A percentile compares a stretch with the other conserved stretches of the same genome.
Evolutionary conservation across 139 green algal species (phyloP).

Genomic region (Bryopsis sp.): DNA sequence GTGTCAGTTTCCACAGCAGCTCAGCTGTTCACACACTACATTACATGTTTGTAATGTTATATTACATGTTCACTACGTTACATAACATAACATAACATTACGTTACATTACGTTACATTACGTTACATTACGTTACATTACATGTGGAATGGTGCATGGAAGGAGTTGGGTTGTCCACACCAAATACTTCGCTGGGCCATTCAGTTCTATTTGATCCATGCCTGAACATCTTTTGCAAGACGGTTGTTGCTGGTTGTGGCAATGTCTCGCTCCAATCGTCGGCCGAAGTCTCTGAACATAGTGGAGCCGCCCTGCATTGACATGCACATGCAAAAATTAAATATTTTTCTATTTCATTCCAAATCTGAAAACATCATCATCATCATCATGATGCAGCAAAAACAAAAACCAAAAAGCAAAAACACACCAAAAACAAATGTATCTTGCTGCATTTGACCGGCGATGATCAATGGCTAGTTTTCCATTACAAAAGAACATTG

Average conservation of each 20-base stretch:
- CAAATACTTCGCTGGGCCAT: neutral
- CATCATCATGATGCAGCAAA: no score
- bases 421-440: no score
- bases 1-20: neutral
- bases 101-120: neutral
- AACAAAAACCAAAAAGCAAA: no score
- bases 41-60: neutral
- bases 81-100: neutral
- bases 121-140: neutral
- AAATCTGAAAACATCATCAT: no score
- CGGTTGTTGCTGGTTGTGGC: neutral
- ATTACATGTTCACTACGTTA: neutral
- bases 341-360: no score
- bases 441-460: no score
- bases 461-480: no score
- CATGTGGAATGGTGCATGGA: neutral
- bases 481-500: no score
- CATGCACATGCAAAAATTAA: neutral
- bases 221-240: neutral
- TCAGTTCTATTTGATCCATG: neutral
- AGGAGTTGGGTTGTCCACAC: neutral
- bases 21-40: neutral
- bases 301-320: constrained; percentile 56
- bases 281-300: constrained; percentile 65
- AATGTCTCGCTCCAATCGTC: constrained; percentile 53